Base-by-base conservation (phyloP, 257 asterid genomes). In the Ballota nigra region DNA sequence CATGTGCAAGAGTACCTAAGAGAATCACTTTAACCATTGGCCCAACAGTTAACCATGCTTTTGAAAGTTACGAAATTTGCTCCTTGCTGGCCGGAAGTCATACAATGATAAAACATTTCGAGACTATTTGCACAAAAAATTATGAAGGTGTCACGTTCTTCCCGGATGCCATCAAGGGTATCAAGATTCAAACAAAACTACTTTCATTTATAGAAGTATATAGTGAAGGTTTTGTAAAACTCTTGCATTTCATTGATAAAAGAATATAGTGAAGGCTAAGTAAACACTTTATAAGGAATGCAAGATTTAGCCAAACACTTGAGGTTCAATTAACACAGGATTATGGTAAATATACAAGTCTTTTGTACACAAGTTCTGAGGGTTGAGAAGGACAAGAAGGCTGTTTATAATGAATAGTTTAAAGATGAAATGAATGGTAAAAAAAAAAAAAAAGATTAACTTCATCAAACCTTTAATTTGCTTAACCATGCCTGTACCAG, bases 401-500 rank as follows among this genome's bases (percentile, higher is more conserved):
- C 41, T 55, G 26, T 68, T 1, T 43, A 45, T 33, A 47, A 15
- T 19, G 40, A 43, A 72, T 61, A 59, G 16, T 26, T 26, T 8
- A 43, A 28, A 28, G 56, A 65, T 63, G 49, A 51, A 24, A 53
- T 31, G 51, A 53, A 77, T 60, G 68, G 24, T 52, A 63, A 55
- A 5, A 62, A 40, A 31, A 18, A 75, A 63, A 55, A 5, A 62
- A 40, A 31, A 18, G 75, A 64, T 19, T 68, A 80, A 60, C 18
- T 26, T 67, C 61, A 70, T 4, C 71, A 40, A 47, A 92, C 98
- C 98, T 90, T 92, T 70, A 92, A 77, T 81, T 90, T 92, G 72
- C 75, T 78, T 63, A 92, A 77, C 96, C 97, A 90, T 26, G 82
- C 51, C 67, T 91, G 96, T 49, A 78, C 97, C 79, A 79, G 79